These are phyloP conservation scores for Talaromyces stipitatus DNA, from an alignment of 495 filamentous ascomycete genomes.

Conservation along the genomic window DNA sequence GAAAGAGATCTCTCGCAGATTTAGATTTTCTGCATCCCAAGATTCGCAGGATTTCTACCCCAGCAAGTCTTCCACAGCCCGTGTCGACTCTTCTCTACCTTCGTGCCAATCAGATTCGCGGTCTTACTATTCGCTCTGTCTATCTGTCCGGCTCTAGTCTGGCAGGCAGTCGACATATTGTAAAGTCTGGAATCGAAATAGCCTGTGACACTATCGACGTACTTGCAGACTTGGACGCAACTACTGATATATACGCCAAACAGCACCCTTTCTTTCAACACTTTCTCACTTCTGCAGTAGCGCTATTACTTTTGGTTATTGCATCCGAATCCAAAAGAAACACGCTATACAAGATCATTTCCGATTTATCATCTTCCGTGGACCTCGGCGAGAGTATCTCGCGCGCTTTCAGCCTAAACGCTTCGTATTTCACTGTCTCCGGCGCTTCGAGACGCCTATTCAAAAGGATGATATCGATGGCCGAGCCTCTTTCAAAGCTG, in stretches of 20 bases:
- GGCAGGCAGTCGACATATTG: slow-evolving; percentile 43
- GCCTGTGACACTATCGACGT: slow-evolving; percentile 58
- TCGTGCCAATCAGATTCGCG: slow-evolving; percentile 57
- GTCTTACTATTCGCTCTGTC: slow-evolving; percentile 55
- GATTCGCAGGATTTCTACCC: slow-evolving; percentile 11
- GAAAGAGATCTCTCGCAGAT: slow-evolving; percentile 26
- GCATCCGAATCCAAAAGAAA: slow-evolving; percentile 12
- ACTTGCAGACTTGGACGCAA: slow-evolving; percentile 50
- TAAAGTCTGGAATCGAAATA: slow-evolving; percentile 50
- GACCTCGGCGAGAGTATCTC: not conserved
- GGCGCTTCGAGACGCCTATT: not conserved
- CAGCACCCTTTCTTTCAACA: slow-evolving; percentile 61
- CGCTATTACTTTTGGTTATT: slow-evolving; percentile 56
- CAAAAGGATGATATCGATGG: not conserved
- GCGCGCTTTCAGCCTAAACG: not conserved
- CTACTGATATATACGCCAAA: slow-evolving; percentile 54
- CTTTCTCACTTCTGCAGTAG: slow-evolving; percentile 57
- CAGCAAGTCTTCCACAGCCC: slow-evolving; percentile 43
- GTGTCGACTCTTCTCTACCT: slow-evolving; percentile 56
- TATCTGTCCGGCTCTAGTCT: slow-evolving; percentile 53
- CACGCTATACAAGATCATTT: not conserved
- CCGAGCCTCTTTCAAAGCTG: not conserved
- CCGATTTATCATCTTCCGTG: not conserved
- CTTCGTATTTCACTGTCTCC: not conserved
- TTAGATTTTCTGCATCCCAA: slow-evolving; percentile 22